A percentile compares a stretch with the other conserved stretches of the same genome.
Conservation (phyloP, 129 eudicot genomes). For the Erigeron canadensis region DNA sequence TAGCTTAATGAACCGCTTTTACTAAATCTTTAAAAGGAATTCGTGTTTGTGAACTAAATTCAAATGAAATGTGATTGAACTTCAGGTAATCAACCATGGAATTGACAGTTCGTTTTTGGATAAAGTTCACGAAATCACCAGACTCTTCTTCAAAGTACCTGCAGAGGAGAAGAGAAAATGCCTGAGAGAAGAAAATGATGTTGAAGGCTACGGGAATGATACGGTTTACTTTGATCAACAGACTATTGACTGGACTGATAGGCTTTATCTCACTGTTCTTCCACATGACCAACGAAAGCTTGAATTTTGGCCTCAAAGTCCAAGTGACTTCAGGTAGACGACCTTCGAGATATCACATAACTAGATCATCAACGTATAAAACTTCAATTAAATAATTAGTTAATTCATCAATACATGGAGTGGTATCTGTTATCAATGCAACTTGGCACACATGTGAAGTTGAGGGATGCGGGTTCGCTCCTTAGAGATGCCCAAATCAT, state of each 20-base stretch:
- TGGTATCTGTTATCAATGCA: no score
- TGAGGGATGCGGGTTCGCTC: no score
- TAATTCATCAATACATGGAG: not conserved
- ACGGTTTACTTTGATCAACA: conserved; percentile 43
- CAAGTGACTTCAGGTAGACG: conserved; percentile 44
- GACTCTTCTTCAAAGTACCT: conserved; percentile 41
- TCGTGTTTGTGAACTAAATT: not conserved
- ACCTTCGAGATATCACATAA: no score
- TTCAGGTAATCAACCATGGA: conserved; percentile 59
- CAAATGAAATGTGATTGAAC: not conserved
- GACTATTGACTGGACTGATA: conserved; percentile 59
- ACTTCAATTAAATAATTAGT: no score
- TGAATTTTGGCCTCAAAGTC: conserved; percentile 59
- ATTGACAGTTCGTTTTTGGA: conserved; percentile 43
- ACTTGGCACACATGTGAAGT: no score
- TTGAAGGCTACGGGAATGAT: conserved; percentile 72
- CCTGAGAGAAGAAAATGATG: conserved; percentile 35
- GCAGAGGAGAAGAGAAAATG: conserved; percentile 49
- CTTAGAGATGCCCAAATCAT: no score
- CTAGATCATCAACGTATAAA: not conserved
- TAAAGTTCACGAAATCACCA: conserved; percentile 31
- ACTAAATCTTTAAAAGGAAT: not conserved
- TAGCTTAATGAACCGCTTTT: not conserved
- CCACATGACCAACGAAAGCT: conserved; percentile 46
- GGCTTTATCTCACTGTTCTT: conserved; percentile 39